Conservation (phyloP, 2,329 filamentous ascomycete genomes). For the Aureobasidium melanogenum region DNA sequence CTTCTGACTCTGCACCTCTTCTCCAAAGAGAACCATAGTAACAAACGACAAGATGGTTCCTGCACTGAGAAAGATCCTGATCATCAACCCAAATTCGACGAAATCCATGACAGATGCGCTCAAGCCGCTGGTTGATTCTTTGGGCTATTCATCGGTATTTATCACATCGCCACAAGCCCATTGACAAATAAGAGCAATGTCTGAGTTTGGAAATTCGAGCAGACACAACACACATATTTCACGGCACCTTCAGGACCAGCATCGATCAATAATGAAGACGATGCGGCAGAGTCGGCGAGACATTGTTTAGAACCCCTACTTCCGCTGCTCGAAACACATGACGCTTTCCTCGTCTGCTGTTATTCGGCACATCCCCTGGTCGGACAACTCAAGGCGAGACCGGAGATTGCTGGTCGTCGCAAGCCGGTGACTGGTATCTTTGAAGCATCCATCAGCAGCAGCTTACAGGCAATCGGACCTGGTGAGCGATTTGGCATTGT, state of each 20-base stretch:
- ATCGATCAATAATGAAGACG: constrained; percentile 69
- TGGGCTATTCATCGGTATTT: constrained; percentile 36
- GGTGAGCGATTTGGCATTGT: constrained; percentile 70
- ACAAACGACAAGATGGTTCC: constrained; percentile 7
- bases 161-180: constrained; percentile 24
- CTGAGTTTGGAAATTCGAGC: constrained; percentile 27
- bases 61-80: constrained; percentile 41
- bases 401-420: constrained; percentile 26
- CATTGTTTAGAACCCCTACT: constrained; percentile 52
- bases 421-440: constrained; percentile 73
- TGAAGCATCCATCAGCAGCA: constrained; percentile 62
- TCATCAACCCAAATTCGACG: constrained; percentile 76
- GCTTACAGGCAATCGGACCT: constrained; percentile 47
- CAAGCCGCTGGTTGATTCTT: constrained; percentile 38
- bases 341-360: constrained; percentile 80
- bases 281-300: constrained; percentile 54
- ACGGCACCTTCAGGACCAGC: constrained; percentile 58
- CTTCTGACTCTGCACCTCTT: background rate
- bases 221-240: constrained; percentile 50
- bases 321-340: constrained; percentile 42
- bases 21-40: background rate
- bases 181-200: background rate
- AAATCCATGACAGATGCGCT: constrained; percentile 61
- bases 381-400: constrained; percentile 43
- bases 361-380: constrained; percentile 81